Base-by-base conservation (phyloP, 73 alveolate genomes). In the Symbiodinium pilosum region DNA sequence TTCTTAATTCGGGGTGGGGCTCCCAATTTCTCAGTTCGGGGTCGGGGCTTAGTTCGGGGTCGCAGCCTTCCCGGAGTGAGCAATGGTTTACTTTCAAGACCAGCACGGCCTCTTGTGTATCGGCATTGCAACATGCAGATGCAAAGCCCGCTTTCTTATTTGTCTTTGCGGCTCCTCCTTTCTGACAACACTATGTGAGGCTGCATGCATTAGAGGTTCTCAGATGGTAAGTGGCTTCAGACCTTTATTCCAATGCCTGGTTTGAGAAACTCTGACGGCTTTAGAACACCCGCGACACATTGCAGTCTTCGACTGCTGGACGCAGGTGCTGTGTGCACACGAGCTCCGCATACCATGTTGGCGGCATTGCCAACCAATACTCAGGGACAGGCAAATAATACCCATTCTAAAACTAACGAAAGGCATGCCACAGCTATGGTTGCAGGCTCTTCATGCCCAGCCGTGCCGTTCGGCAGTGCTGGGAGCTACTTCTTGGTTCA, bases 401-500 rank as follows among this genome's bases (percentile, higher is more conserved):
- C n/a, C 71, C 16, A 5, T 54, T 1, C 71, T 11, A 21, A 30
- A 30, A 54, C 26, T 54, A 6, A 30, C 26, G 71, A 24, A 54
- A 24, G 18, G 36, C 77, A 64, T 26, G 14, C 1, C 28, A 32
- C 11, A 26, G 39, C 39, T 36, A 30, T 12, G 7, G 77, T 36
- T 64, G 77, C 77, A 64, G 28, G 77, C 32, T 64, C 77, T 21
- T 64, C 77, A 18, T 11, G 77, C 77, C 28, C 77, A 7, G 77
- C 77, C 21, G 32, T 64, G 77, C 77, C 77, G 28, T 64, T 64
- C 28, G 77, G 77, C 77, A 64, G 77, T 64, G 77, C 77, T 64
- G 39, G 38, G 77, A 18, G 77, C 77, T 16, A 64, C 77, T 20
- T 3, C 16, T 64, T 30, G 39, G 28, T 32, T 7, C 77, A 8